phyloP scores from a whole-genome alignment of 345 rosid species.

The Tarenaya hassleriana region DNA sequence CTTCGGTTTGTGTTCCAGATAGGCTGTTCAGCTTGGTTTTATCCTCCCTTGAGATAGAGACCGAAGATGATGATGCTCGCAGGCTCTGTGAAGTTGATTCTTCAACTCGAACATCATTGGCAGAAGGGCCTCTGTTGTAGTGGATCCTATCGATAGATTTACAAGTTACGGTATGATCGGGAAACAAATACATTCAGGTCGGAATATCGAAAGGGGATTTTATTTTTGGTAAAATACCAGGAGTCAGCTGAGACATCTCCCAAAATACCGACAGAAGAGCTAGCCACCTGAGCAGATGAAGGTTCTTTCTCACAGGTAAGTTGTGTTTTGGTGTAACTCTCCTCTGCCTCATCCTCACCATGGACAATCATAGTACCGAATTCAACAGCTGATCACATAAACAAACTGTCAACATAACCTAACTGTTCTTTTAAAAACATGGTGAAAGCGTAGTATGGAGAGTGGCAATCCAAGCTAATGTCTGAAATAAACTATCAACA shows the following conservation, averaged over 20 bases:
- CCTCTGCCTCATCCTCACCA: constrained; percentile 46
- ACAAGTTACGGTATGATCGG: constrained; percentile 4
- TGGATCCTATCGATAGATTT: constrained; percentile 38
- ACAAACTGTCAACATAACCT: constrained; percentile 11
- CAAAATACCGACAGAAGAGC: constrained; percentile 30
- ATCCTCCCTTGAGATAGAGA: constrained; percentile 33
- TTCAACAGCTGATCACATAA: constrained; percentile 44
- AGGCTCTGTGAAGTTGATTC: constrained; percentile 29
- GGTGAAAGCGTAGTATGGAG: constrained; percentile 1
- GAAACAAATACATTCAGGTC: constrained; percentile 3
- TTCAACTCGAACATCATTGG: constrained; percentile 32
- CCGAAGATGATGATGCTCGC: constrained; percentile 13
- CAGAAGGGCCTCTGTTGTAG: constrained; percentile 29
- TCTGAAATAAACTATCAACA: constrained; percentile 7
- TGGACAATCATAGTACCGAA: constrained; percentile 80
- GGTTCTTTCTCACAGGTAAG: constrained; percentile 30
- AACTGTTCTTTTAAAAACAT: constrained; percentile 8
- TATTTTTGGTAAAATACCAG: constrained; percentile 32
- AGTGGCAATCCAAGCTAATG: constrained; percentile 10
- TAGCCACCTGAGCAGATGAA: constrained; percentile 31
- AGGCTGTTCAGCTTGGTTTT: constrained; percentile 32
- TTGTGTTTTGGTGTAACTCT: constrained; percentile 26
- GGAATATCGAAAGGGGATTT: not conserved
- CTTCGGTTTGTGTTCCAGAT: constrained; percentile 37
- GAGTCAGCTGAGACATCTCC: constrained; percentile 32